phyloP scores from a whole-genome alignment of 371 early-diverging fungal species.

The Apophysomyces elegans region DNA sequence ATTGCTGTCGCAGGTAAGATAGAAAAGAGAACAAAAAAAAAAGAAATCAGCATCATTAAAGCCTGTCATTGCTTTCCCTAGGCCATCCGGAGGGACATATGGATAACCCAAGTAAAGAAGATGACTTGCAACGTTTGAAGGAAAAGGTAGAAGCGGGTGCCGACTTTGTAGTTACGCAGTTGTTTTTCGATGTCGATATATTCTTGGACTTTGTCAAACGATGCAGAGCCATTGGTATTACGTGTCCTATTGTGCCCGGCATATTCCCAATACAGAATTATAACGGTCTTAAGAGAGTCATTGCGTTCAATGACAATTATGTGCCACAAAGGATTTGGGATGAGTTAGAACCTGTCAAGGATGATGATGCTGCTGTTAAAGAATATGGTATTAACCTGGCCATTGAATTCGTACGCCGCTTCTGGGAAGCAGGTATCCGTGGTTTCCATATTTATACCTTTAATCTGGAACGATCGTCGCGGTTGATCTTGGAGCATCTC shows the following conservation, averaged over 20 bases:
- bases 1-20: constrained; percentile 87
- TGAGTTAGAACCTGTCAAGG: constrained; percentile 93
- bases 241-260: constrained; percentile 91
- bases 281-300: constrained; percentile 82
- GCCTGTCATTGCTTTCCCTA: constrained; percentile 11
- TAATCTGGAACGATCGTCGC: constrained; percentile 87
- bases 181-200: constrained; percentile 90
- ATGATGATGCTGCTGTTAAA: constrained; percentile 94
- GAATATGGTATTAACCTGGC: constrained; percentile 89
- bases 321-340: constrained; percentile 86
- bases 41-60: too few species aligned
- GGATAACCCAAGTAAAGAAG: constrained; percentile 72
- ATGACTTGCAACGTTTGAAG: constrained; percentile 80
- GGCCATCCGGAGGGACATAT: constrained; percentile 92
- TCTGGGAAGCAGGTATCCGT: constrained; percentile 70
- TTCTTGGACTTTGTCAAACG: constrained; percentile 80
- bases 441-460: constrained; percentile 89
- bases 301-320: constrained; percentile 81
- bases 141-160: constrained; percentile 92
- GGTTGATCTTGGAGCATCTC: constrained; percentile 84
- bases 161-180: constrained; percentile 91
- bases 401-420: constrained; percentile 75
- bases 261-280: constrained; percentile 95
- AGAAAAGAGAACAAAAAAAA: constrained; percentile 1
- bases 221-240: constrained; percentile 80